Percentiles rank a stretch among this genome's conserved stretches.
phyloP scores from a whole-genome alignment of 2,329 filamentous ascomycete species.

The Cytospora mali region DNA sequence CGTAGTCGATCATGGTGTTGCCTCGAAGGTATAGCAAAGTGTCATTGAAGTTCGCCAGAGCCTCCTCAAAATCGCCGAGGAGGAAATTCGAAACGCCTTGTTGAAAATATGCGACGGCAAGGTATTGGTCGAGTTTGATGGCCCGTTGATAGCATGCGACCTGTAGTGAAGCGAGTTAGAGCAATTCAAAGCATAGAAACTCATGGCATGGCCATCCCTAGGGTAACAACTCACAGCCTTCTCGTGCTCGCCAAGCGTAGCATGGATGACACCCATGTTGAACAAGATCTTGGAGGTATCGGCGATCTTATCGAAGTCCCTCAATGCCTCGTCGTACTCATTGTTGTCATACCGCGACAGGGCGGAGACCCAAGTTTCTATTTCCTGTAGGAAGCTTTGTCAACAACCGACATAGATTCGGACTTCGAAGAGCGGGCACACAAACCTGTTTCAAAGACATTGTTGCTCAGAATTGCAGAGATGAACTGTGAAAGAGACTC shows the following conservation, averaged over 20 bases:
- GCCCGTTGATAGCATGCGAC: slow-evolving; percentile 94
- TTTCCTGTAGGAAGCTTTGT: slow-evolving; percentile 70
- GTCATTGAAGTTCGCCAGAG: slow-evolving; percentile 97
- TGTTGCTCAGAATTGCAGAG: slow-evolving; percentile 18
- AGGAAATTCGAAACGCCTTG: slow-evolving; percentile 98
- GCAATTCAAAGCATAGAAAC: slow-evolving; percentile 12
- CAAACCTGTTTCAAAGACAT: slow-evolving; percentile 49
- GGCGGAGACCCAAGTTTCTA: slow-evolving; percentile 96
- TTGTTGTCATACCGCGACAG: slow-evolving; percentile 93
- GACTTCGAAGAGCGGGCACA: not conserved
- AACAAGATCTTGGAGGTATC: slow-evolving; percentile 99
- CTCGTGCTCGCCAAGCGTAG: slow-evolving; percentile 92
- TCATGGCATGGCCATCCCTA: slow-evolving; percentile 8
- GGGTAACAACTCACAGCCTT: slow-evolving; percentile 74
- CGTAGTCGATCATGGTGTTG: slow-evolving; percentile 97
- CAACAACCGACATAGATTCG: slow-evolving; percentile 4
- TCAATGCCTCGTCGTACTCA: slow-evolving; percentile 88
- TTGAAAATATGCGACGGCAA: slow-evolving; percentile 97
- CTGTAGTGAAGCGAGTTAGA: slow-evolving; percentile 48
- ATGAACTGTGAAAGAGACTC: not conserved
- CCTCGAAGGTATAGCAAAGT: slow-evolving; percentile 91
- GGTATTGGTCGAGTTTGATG: slow-evolving; percentile 87
- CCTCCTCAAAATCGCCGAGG: slow-evolving; percentile 95
- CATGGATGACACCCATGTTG: slow-evolving; percentile 97
- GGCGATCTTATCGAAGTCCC: slow-evolving; percentile 80